Conservation (phyloP, 2,329 filamentous ascomycete species). For the Lachnellula occidentalis region DNA sequence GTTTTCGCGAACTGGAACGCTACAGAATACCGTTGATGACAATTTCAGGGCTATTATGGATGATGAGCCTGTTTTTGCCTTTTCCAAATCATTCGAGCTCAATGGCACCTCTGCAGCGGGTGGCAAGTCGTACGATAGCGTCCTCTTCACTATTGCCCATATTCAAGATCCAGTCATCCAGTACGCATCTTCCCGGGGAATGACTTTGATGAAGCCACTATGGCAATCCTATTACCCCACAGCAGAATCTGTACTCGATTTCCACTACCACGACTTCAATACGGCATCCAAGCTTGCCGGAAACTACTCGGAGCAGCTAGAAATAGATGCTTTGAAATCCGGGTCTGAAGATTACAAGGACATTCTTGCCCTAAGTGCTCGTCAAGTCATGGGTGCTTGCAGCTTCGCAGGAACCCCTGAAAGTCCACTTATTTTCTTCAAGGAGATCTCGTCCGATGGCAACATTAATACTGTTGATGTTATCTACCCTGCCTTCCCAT, state of each 20-base stretch:
- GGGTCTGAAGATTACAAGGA: slow-evolving; percentile 72
- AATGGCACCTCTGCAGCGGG: slow-evolving; percentile 31
- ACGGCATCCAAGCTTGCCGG: slow-evolving; percentile 57
- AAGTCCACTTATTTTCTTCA: slow-evolving; percentile 70
- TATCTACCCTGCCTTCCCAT: slow-evolving; percentile 80
- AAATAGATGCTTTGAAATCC: slow-evolving; percentile 65
- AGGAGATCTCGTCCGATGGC: slow-evolving; percentile 81
- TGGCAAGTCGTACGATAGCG: slow-evolving; percentile 40
- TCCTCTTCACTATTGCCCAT: slow-evolving; percentile 70
- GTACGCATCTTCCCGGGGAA: slow-evolving; percentile 68
- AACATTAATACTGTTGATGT: slow-evolving; percentile 85
- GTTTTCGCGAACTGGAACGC: slow-evolving; percentile 62
- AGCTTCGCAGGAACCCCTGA: slow-evolving; percentile 69
- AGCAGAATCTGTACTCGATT: slow-evolving; percentile 59
- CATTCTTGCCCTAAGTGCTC: slow-evolving; percentile 70
- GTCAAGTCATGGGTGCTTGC: slow-evolving; percentile 75
- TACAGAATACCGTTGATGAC: slow-evolving; percentile 63
- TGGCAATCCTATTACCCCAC: slow-evolving; percentile 71
- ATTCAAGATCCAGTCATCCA: slow-evolving; percentile 76
- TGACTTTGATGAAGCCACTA: slow-evolving; percentile 72
- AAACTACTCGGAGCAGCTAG: slow-evolving; percentile 70
- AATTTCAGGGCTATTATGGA: slow-evolving; percentile 67
- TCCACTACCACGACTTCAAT: slow-evolving; percentile 70
- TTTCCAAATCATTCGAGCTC: slow-evolving; percentile 59
- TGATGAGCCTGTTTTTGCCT: slow-evolving; percentile 77